Evolutionary conservation across 2,329 filamentous ascomycete genomes (phyloP).

Genomic region (Alternaria longipes): DNA sequence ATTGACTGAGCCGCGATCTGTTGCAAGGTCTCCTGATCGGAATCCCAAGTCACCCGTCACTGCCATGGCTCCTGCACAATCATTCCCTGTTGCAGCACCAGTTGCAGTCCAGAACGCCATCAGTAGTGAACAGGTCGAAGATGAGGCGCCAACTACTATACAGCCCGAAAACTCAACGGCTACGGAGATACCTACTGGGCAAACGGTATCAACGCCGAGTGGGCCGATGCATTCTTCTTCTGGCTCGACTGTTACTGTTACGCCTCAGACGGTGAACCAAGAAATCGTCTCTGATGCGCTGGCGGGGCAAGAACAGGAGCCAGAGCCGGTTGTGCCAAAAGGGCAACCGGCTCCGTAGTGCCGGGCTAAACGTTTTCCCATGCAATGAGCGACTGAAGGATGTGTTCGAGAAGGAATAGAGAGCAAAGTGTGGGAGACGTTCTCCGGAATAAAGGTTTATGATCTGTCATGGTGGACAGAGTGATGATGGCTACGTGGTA

Average conservation of each 20-base stretch:
- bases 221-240: constrained; percentile 16
- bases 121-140: not conserved
- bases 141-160: not conserved
- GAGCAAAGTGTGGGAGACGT: not conserved
- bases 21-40: constrained; percentile 21
- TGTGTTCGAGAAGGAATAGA: not conserved
- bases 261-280: constrained; percentile 7
- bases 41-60: constrained; percentile 6
- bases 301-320: not conserved
- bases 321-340: not conserved
- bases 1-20: constrained; percentile 19
- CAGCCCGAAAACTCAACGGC: not conserved
- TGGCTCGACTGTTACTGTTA: constrained; percentile 16
- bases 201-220: constrained; percentile 4
- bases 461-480: not conserved
- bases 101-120: not conserved
- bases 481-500: not conserved
- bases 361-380: not conserved
- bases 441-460: not conserved
- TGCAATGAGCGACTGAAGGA: not conserved
- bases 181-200: not conserved
- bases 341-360: constrained; percentile 3
- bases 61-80: constrained; percentile 1
- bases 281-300: constrained; percentile 1
- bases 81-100: not conserved